phyloP scores from a whole-genome alignment of 1,139 yeast genomes.

The Spathaspora sp. region DNA sequence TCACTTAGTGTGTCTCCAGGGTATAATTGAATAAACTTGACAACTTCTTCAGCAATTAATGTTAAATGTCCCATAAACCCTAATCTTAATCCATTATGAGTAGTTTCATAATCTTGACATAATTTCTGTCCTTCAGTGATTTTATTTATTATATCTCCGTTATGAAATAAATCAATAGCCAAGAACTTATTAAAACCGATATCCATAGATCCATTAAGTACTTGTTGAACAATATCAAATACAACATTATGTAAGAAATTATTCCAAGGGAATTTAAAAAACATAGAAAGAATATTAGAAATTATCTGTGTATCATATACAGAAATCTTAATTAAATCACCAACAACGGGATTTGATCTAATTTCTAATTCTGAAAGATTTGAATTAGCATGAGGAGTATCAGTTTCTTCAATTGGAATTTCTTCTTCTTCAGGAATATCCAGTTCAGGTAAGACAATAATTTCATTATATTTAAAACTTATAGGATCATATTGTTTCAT shows the following conservation, averaged over 20 bases:
- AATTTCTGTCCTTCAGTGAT: conserved; percentile 80
- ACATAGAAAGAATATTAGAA: conserved; percentile 75
- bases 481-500: conserved; percentile 49
- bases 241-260: conserved; percentile 96
- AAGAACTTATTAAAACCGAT: conserved; percentile 82
- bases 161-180: conserved; percentile 81
- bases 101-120: conserved; percentile 67
- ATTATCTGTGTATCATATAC: conserved; percentile 80
- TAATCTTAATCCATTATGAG: conserved; percentile 65
- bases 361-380: conserved; percentile 57
- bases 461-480: conserved; percentile 49
- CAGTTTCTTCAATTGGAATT: conserved; percentile 25
- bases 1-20: conserved; percentile 62
- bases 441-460: conserved; percentile 37
- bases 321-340: conserved; percentile 85
- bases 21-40: conserved; percentile 81
- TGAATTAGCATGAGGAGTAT: conserved; percentile 52
- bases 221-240: conserved; percentile 95
- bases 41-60: conserved; percentile 94
- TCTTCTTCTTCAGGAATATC: conserved; percentile 18
- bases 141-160: conserved; percentile 73
- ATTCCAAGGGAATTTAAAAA: conserved; percentile 95
- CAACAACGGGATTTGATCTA: conserved; percentile 76
- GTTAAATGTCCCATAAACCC: conserved; percentile 99
- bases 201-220: conserved; percentile 93